phyloP scores from a whole-genome alignment of 2,329 filamentous ascomycete genomes.

The Talaromyces sp. region DNA sequence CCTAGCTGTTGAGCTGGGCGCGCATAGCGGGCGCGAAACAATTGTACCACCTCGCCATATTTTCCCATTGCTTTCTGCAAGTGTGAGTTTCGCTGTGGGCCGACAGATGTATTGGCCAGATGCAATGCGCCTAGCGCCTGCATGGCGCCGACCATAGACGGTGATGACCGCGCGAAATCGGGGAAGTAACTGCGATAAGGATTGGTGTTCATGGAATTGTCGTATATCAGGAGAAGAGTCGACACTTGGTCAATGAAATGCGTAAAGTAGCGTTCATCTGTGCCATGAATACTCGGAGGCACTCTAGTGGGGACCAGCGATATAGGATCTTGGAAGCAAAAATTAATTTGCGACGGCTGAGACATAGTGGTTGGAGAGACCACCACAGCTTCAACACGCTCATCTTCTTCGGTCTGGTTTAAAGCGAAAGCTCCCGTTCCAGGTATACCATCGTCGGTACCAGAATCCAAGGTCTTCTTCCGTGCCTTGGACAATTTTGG shows the following conservation, averaged over 20 bases:
- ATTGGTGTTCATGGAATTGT: slow-evolving; percentile 40
- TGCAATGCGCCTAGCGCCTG: slow-evolving; percentile 45
- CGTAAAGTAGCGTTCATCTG: slow-evolving; percentile 38
- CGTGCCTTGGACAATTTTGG: slow-evolving; percentile 18
- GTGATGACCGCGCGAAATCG: slow-evolving; percentile 35
- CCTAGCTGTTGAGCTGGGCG: slow-evolving; percentile 27
- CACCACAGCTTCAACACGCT: slow-evolving; percentile 24
- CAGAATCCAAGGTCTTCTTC: slow-evolving; percentile 23
- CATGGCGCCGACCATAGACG: slow-evolving; percentile 42
- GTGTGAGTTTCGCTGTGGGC: slow-evolving; percentile 36
- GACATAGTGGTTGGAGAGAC: slow-evolving; percentile 30
- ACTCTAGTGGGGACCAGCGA: slow-evolving; percentile 12
- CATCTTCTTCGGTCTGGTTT: slow-evolving; percentile 12
- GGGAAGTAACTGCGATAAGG: slow-evolving; percentile 40
- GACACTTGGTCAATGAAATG: slow-evolving; percentile 40
- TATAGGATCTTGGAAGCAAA: slow-evolving; percentile 31
- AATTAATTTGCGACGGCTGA: slow-evolving; percentile 22
- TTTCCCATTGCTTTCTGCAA: slow-evolving; percentile 43
- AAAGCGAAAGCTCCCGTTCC: slow-evolving; percentile 7
- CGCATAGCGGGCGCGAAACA: slow-evolving; percentile 32
- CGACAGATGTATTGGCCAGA: slow-evolving; percentile 41
- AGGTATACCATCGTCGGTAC: slow-evolving; percentile 13
- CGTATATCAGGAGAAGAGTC: slow-evolving; percentile 39
- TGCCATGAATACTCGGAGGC: slow-evolving; percentile 24
- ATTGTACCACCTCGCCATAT: slow-evolving; percentile 42